Evolutionary conservation across 1,284 basidiomycete species (phyloP), one percentile per base, ranked within the genome.

Genomic region (Spongispora temasekensis): DNA sequence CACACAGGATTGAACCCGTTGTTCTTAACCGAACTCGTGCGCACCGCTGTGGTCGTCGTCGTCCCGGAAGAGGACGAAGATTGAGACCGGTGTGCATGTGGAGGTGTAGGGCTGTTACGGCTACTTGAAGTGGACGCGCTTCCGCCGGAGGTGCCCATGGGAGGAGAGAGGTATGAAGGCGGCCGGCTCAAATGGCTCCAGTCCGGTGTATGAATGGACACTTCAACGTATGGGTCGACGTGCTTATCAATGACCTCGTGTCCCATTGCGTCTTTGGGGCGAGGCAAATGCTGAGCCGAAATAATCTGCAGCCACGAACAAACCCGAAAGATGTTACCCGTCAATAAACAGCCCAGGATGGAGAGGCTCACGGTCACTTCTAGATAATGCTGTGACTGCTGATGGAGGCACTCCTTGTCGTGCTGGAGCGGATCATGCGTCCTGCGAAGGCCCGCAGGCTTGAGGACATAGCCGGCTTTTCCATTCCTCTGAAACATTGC

Each of bases 401-500:
- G 80, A 34, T 77, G 68, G 2, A 90, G 75, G 3, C 84, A 74
- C 30, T 89, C 84, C 67, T 90, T 87, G 63, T 88, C 83, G 53
- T 85, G 83, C 35, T 79, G 76, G 15, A 94, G 84, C 4, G 53
- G 58, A 42, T 70, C 68, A 12, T 88, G 83, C 48, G 85, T 83
- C 35, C 79, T 76, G 15, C 95, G 84, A 21, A 99, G 81, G 0
- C 90, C 88, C 4, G 80, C 79, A 2, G 97, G 97, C 74, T 98
- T 98, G 50, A 98, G 83, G 6, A 98, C 90, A 71, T 95, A 98
- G 1, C 97, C 97, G 13, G 86, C 84, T 19, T 87, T 83, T 5
- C 90, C 92, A 66, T 96, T 95, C 8, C 91, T 83, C 66, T 89
- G 86, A 75, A 99, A 99, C 91, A 99, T 93, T 10, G 95, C 93